Conservation (phyloP, 2,329 filamentous ascomycete species). For the Penicillium frequentans region DNA sequence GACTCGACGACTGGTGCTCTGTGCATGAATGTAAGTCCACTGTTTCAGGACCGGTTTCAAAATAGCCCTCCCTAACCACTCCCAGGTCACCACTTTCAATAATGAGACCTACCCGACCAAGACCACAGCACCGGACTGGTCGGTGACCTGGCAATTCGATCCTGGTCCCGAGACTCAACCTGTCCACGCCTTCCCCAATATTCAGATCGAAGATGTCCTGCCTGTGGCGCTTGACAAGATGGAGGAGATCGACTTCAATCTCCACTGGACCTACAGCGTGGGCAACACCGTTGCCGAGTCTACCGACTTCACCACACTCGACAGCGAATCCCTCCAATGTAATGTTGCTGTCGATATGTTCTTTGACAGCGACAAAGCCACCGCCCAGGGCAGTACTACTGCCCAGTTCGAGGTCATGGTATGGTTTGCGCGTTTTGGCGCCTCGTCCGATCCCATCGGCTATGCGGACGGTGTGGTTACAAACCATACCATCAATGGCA, state of each 20-base stretch:
- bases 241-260: constrained; percentile 43
- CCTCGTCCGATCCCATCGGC: constrained; percentile 52
- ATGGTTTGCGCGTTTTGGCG: constrained; percentile 54
- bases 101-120: constrained; percentile 53
- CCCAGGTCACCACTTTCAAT: constrained; percentile 50
- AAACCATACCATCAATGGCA: constrained; percentile 43
- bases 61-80: neutral
- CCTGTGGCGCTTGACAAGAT: constrained; percentile 46
- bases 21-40: constrained; percentile 55
- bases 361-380: constrained; percentile 48
- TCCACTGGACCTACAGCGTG: constrained; percentile 53
- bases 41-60: neutral
- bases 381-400: constrained; percentile 39
- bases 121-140: constrained; percentile 50
- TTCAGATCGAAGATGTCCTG: constrained; percentile 49
- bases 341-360: constrained; percentile 64
- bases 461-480: constrained; percentile 33
- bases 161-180: constrained; percentile 44
- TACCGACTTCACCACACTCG: constrained; percentile 38
- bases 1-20: constrained; percentile 40
- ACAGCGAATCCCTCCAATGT: constrained; percentile 45
- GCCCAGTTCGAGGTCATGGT: constrained; percentile 58
- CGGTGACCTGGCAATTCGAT: constrained; percentile 55
- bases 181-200: constrained; percentile 58
- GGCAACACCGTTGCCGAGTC: constrained; percentile 43